Percentiles rank a stretch among this genome's conserved stretches.
These are phyloP conservation scores for Epicoccum nigrum DNA, from an alignment of 2,329 filamentous ascomycete species.

Conservation along the genomic window DNA sequence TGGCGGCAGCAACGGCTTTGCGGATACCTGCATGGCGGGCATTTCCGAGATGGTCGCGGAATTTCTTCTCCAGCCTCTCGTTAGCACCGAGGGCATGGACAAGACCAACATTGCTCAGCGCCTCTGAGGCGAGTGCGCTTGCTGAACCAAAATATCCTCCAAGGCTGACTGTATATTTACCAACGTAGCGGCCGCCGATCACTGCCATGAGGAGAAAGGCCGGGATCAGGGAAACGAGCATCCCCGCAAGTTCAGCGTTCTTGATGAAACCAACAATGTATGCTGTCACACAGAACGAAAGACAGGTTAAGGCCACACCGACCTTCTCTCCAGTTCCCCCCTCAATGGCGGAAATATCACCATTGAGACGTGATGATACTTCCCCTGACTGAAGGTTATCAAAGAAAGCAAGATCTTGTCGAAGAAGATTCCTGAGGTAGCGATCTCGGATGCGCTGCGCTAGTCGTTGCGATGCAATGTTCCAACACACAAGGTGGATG, in stretches of 20 bases:
- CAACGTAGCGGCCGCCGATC: constrained; percentile 61
- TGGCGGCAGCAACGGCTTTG: constrained; percentile 63
- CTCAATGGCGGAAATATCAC: constrained; percentile 70
- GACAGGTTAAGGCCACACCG: constrained; percentile 65
- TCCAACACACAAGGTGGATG: constrained; percentile 68
- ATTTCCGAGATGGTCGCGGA: constrained; percentile 58
- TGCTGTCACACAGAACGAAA: constrained; percentile 70
- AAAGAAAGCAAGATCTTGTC: constrained; percentile 69
- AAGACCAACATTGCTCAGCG: constrained; percentile 64
- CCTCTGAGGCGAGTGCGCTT: constrained; percentile 67
- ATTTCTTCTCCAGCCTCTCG: constrained; percentile 64
- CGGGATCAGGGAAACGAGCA: constrained; percentile 67
- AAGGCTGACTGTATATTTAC: constrained; percentile 59
- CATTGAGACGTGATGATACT: constrained; percentile 67
- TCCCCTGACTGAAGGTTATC: constrained; percentile 68
- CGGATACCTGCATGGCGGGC: constrained; percentile 62
- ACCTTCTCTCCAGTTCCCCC: constrained; percentile 74
- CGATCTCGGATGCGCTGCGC: constrained; percentile 66
- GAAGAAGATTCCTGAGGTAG: constrained; percentile 64
- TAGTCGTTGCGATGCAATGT: constrained; percentile 66
- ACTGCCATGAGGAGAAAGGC: constrained; percentile 66
- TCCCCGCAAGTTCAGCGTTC: constrained; percentile 66
- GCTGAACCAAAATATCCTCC: constrained; percentile 62
- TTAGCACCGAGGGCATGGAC: constrained; percentile 70
- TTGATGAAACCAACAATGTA: constrained; percentile 72